Evolutionary conservation across 371 early-diverging fungal species (phyloP), one percentile per base, ranked within the genome.

Genomic region (Mortierella sp.): DNA sequence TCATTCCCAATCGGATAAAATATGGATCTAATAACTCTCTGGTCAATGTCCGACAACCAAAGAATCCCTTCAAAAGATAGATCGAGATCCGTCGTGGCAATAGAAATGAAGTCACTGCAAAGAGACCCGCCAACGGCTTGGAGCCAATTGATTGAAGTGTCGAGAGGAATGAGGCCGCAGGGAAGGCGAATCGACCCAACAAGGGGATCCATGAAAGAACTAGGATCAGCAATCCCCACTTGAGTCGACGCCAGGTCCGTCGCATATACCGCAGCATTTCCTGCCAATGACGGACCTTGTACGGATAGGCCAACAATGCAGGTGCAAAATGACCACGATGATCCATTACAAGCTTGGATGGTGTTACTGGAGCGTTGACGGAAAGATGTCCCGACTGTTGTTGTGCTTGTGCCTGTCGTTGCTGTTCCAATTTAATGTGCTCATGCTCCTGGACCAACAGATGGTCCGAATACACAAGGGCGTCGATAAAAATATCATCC

Each of bases 1-100:
- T 69, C 84, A 89, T 84, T 0, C 76, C 75, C 81, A 88, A 80
- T 25, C 91, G 82, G n/a, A 82, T 82, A 81, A 91, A 90, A 70
- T 91, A 91, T 18, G 91, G 91, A 43, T 88, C 89, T 26, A 91
- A 50, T 44, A 91, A 65, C 67, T 91, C 90, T 52, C 91, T 85
- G 70, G 86, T 88, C 62, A 91, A 74, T 6, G 89, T 82, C 30
- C 91, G 81, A 82, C 88, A 88, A 28, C 85, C 87, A 70, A 88
- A 87, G 71, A 90, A 82, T 0, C 86, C 87, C 53, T 87, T 83
- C 18, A 90, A 75, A 16, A 89, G 50, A 14, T 74, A 70, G 43
- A 87, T 79, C 57, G 60, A 90, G 70, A 65, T 82, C 74, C 70
- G 85, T 83, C 64, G 83, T 74, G 37, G 87, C 68, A 57, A 83